Base-by-base conservation (phyloP, 768 basidiomycete genomes). In the Scleroderma bovista region DNA sequence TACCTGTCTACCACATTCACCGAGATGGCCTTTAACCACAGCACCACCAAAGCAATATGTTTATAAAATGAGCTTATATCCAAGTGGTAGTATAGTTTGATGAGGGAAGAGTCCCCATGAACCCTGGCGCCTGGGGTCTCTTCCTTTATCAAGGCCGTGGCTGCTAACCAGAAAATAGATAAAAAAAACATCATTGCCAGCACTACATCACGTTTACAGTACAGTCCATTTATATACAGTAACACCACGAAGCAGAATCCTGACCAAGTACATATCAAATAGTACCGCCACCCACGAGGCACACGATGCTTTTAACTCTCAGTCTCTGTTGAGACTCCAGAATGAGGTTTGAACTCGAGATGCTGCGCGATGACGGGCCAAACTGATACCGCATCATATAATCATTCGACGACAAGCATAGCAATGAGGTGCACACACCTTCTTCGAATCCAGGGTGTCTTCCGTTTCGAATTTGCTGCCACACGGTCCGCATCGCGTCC, bases 371-470 rank as follows among this genome's bases (percentile, higher is more conserved):
- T 86, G 24, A 78, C 65, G 3, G 84, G 83, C 84, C 84, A 86
- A 13, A 86, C 84, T 82, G 37, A 40, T 36, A 44, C 49, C 39
- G 2, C 29, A 2, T 10, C 3, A 20, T 7, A n/a, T 72, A 47
- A 39, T 13, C 7, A n/a, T 34, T 34, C n/a, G 17, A 24, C 10
- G 32, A 23, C 31, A 37, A 37, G 24, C 9, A 2, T 13, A 34
- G 48, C 19, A 26, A 31, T 53, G 26, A 32, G 6, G 9, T 15
- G n/a, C n/a, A 62, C 70, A 10, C 15, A 85, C 86, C 85, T 76
- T 91, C 88, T 68, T 92, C 91, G 60, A 92, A 93, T 1, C 91
- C 90, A 16, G 88, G 86, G 62, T 92, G 87, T 31, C 87, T 75
- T 39, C 91, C 91, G 43, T 80, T 75, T 48, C 92, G 75, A 37